Evolutionary conservation across 805 yeast genomes (phyloP).

Genomic region (Debaryomyces prosopidis): DNA sequence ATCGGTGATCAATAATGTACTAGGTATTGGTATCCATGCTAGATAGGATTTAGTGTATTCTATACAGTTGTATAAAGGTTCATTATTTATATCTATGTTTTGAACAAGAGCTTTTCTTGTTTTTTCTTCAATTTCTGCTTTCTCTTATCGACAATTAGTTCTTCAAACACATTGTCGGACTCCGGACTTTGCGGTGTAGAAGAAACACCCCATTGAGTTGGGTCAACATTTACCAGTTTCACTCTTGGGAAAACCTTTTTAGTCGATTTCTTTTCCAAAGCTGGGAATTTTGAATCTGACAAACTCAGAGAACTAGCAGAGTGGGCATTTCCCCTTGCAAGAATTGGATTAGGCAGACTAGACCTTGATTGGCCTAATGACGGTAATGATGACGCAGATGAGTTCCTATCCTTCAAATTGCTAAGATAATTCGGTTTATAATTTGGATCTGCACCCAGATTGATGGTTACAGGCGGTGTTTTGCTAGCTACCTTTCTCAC

Average conservation of each 20-base stretch:
- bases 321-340: conserved; percentile 24
- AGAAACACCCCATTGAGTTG: conserved; percentile 19
- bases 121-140: conserved; percentile 20
- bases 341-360: conserved; percentile 13
- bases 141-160: conserved; percentile 12
- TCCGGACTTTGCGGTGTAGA: conserved; percentile 1
- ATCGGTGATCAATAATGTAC: not conserved
- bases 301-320: conserved; percentile 12
- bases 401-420: conserved; percentile 9
- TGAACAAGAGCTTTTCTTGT: conserved; percentile 12
- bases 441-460: conserved; percentile 17
- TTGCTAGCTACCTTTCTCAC: conserved; percentile 17
- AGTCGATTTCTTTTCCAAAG: conserved; percentile 41
- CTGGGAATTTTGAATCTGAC: conserved; percentile 46
- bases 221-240: conserved; percentile 40
- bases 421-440: conserved; percentile 36
- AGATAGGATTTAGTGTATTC: not conserved
- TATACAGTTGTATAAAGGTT: not conserved
- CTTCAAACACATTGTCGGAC: conserved; percentile 4
- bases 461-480: conserved; percentile 10
- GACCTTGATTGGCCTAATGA: conserved; percentile 22
- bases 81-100: not conserved
- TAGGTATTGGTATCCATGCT: not conserved
- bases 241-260: conserved; percentile 55
- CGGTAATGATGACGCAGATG: conserved; percentile 30